These are phyloP conservation scores for Fagopyrum homotropicum DNA, from an alignment of 148 eudicot genomes.

Conservation along the genomic window DNA sequence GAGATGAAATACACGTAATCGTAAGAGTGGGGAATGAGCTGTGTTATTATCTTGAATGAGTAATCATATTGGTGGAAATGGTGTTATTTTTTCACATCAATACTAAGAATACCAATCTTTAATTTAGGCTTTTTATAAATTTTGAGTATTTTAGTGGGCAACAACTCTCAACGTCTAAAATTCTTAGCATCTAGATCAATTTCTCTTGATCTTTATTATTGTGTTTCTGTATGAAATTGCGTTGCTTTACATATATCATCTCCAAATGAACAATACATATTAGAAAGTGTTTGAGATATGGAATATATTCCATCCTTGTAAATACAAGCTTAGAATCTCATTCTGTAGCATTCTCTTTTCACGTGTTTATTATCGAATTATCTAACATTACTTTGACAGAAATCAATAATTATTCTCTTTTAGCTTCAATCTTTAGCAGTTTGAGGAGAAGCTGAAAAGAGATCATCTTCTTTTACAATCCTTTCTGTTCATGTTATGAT, in stretches of 20 bases:
- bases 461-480: not conserved
- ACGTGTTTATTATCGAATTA: not conserved
- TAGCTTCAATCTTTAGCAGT: not conserved
- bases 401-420: not conserved
- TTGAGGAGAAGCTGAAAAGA: not conserved
- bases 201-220: not conserved
- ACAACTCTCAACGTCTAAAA: not conserved
- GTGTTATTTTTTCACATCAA: not conserved
- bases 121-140: not conserved
- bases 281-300: not conserved
- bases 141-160: not conserved
- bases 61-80: slow-evolving; percentile 1
- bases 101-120: not conserved
- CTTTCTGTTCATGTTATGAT: slow-evolving; percentile 3
- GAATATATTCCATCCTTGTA: slow-evolving; percentile 15
- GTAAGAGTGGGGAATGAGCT: not conserved
- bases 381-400: slow-evolving; percentile 5
- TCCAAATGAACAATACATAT: not conserved
- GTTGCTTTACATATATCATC: not conserved
- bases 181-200: slow-evolving; percentile 1
- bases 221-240: not conserved
- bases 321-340: slow-evolving; percentile 12
- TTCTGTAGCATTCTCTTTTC: not conserved
- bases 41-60: not conserved
- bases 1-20: not conserved